Evolutionary conservation across 352 stramenopile genomes (phyloP).

Genomic region (Phytopythium montanum): DNA sequence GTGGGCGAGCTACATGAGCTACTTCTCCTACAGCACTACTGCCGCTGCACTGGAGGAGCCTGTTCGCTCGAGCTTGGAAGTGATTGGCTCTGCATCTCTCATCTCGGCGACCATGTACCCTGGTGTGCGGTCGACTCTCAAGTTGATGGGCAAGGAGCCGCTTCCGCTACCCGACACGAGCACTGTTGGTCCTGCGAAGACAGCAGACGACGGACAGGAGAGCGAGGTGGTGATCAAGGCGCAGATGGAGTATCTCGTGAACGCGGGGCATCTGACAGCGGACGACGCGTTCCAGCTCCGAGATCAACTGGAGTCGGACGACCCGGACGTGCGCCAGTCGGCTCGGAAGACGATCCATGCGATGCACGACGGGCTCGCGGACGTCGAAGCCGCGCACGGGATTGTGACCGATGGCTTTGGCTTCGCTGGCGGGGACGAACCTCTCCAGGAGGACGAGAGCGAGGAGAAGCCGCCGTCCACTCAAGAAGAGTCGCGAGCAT

Average conservation of each 20-base stretch:
- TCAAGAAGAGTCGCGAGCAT: neutral
- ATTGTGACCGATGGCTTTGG: slow-evolving; percentile 26
- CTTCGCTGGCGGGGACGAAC: slow-evolving; percentile 22
- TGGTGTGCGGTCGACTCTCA: slow-evolving; percentile 9
- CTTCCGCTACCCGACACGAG: slow-evolving; percentile 7
- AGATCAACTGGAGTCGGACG: slow-evolving; percentile 51
- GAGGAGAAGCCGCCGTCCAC: slow-evolving; percentile 9
- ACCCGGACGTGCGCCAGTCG: slow-evolving; percentile 36
- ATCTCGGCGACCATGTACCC: slow-evolving; percentile 10
- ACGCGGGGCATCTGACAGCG: slow-evolving; percentile 50
- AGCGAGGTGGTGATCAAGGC: slow-evolving; percentile 52
- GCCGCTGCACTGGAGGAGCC: slow-evolving; percentile 9
- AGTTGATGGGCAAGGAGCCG: slow-evolving; percentile 5
- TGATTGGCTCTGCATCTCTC: neutral
- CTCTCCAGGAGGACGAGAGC: slow-evolving; percentile 1
- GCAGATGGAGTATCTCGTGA: slow-evolving; percentile 76
- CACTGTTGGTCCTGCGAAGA: neutral
- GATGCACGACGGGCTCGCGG: slow-evolving; percentile 52
- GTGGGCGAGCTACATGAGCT: slow-evolving; percentile 70
- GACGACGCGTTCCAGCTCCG: slow-evolving; percentile 73
- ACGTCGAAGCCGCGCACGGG: slow-evolving; percentile 15
- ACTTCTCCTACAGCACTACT: slow-evolving; percentile 29
- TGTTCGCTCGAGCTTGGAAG: slow-evolving; percentile 7
- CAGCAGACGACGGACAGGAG: slow-evolving; percentile 10
- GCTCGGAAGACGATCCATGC: slow-evolving; percentile 57